These are phyloP conservation scores for Gilbertella persicaria DNA, from an alignment of 371 early-diverging fungal genomes.

Conservation along the genomic window DNA sequence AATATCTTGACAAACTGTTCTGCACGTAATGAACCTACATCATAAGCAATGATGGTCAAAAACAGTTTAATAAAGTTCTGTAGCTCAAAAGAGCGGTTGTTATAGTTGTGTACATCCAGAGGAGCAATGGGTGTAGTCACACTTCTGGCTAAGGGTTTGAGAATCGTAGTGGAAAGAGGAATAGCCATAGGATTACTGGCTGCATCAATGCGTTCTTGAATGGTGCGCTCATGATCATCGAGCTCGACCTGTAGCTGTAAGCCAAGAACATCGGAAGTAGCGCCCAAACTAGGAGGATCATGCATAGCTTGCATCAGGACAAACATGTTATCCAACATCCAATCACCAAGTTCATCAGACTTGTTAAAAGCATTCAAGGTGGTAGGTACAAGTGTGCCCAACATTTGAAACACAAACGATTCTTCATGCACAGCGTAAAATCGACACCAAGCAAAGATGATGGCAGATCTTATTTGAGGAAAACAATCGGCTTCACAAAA, in stretches of 20 bases:
- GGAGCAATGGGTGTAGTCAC: conserved; percentile 42
- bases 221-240: conserved; percentile 49
- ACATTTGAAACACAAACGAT: conserved; percentile 69
- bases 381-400: conserved; percentile 61
- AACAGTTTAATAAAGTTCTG: conserved; percentile 63
- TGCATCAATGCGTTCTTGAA: conserved; percentile 49
- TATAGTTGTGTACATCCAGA: conserved; percentile 29
- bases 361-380: conserved; percentile 47
- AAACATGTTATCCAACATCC: conserved; percentile 52
- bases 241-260: conserved; percentile 49
- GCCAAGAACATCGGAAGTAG: conserved; percentile 47
- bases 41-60: conserved; percentile 68
- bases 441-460: conserved; percentile 61
- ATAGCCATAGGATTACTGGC: conserved; percentile 44
- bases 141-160: conserved; percentile 43
- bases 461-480: conserved; percentile 50
- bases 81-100: conserved; percentile 48
- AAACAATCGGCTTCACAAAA: conserved; percentile 57
- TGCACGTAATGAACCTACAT: conserved; percentile 63
- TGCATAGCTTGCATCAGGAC: conserved; percentile 47
- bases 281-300: conserved; percentile 44
- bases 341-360: conserved; percentile 36
- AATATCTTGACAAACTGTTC: conserved; percentile 68
- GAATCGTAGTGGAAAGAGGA: conserved; percentile 37
- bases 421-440: conserved; percentile 69